Percentiles rank a stretch among this genome's conserved stretches.
Conservation (phyloP, 805 yeast species). For the Saccharomycopsis vini region DNA sequence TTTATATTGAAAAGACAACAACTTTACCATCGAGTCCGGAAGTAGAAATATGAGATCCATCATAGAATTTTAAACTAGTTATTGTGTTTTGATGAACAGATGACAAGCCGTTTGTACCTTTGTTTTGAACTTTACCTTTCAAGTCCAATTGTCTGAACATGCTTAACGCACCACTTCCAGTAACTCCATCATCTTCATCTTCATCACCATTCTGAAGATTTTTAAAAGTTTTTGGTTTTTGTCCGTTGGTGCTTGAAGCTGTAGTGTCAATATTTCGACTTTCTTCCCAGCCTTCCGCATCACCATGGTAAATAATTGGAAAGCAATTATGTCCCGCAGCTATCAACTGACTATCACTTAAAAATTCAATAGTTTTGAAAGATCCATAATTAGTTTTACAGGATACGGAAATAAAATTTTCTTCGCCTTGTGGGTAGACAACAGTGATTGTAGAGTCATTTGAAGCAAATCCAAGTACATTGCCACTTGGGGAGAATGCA, state of each 20-base stretch:
- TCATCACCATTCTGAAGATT: slow-evolving; percentile 28
- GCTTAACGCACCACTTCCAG: slow-evolving; percentile 71
- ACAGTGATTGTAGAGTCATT: slow-evolving; percentile 82
- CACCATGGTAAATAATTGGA: slow-evolving; percentile 77
- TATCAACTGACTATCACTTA: slow-evolving; percentile 54
- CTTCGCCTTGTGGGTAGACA: slow-evolving; percentile 63
- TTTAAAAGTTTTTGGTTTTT: slow-evolving; percentile 22
- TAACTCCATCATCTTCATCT: slow-evolving; percentile 45
- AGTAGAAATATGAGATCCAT: slow-evolving; percentile 49
- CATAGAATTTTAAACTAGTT: slow-evolving; percentile 49
- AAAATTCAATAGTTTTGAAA: slow-evolving; percentile 66
- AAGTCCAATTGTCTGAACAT: slow-evolving; percentile 94
- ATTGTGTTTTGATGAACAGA: slow-evolving; percentile 92
- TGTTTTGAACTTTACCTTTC: slow-evolving; percentile 63
- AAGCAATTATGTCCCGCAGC: slow-evolving; percentile 92
- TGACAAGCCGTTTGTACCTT: slow-evolving; percentile 40
- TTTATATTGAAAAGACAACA: slow-evolving; percentile 50
- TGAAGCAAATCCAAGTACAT: slow-evolving; percentile 69
- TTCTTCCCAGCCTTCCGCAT: slow-evolving; percentile 54
- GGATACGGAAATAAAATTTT: slow-evolving; percentile 45
- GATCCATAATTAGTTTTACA: slow-evolving; percentile 69
- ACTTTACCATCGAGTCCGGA: slow-evolving; percentile 90
- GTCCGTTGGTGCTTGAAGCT: slow-evolving; percentile 26
- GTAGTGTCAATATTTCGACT: slow-evolving; percentile 50
- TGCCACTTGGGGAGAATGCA: slow-evolving; percentile 71